These are phyloP conservation scores for Neoboletus brunneissimus DNA, from an alignment of 768 basidiomycete genomes.

Conservation along the genomic window DNA sequence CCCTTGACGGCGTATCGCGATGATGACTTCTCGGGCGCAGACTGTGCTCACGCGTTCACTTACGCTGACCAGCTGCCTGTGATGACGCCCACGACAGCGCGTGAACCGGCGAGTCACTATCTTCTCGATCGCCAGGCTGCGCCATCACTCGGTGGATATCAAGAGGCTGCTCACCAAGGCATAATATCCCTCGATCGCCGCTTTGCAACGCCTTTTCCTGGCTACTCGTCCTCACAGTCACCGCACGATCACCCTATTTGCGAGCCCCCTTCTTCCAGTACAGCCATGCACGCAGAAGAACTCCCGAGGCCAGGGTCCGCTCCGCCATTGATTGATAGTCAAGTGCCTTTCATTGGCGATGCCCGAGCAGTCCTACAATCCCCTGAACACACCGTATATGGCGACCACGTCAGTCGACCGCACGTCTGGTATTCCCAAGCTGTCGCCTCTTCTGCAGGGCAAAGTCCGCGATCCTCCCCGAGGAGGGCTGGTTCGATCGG, in stretches of 20 bases:
- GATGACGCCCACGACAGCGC: slow-evolving; percentile 15
- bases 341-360: slow-evolving; percentile 29
- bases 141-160: slow-evolving; percentile 18
- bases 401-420: slow-evolving; percentile 17
- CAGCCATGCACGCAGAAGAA: slow-evolving; percentile 22
- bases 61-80: slow-evolving; percentile 13
- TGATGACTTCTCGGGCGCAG: slow-evolving; percentile 18
- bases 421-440: slow-evolving; percentile 23
- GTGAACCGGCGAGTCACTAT: slow-evolving; percentile 9
- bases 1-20: slow-evolving; percentile 23
- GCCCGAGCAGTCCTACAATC: slow-evolving; percentile 22
- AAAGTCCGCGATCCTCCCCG: slow-evolving; percentile 33
- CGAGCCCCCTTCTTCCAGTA: slow-evolving; percentile 26
- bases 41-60: slow-evolving; percentile 13
- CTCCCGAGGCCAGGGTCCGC: slow-evolving; percentile 29
- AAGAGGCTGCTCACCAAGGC: slow-evolving; percentile 14
- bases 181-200: slow-evolving; percentile 27
- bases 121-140: slow-evolving; percentile 17
- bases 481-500: slow-evolving; percentile 33
- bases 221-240: slow-evolving; percentile 31
- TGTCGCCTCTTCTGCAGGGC: slow-evolving; percentile 15
- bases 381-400: slow-evolving; percentile 11
- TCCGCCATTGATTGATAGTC: slow-evolving; percentile 29
- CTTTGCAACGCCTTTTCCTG: slow-evolving; percentile 27
- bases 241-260: slow-evolving; percentile 28